Base-by-base conservation (phyloP, 208 protist genomes). In the Borovskyia barvae region DNA sequence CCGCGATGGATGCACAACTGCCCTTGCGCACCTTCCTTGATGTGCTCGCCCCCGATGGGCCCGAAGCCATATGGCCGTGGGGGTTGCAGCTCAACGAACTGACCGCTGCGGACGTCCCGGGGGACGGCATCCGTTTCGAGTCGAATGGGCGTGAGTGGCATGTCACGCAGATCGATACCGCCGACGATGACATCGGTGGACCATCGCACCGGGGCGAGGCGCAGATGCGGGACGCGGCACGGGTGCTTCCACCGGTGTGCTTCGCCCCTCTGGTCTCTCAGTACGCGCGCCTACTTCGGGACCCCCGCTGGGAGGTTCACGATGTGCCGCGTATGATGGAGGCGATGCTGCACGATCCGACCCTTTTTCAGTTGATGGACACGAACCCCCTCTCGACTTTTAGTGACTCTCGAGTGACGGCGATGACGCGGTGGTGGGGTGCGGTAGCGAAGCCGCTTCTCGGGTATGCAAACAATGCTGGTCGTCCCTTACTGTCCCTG, bases 371-470 rank as follows among this genome's bases (percentile, higher is more conserved):
- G 33, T 43, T 76, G 32, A 73, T 91, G 52, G 79, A 81, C 48
- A 52, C 70, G 36, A 71, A 77, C 36, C 79, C 76, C 15, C 61
- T 75, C 19, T 33, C 60, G 8, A 42, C 41, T 20, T 75, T 90
- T 50, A 75, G 72, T 15, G 76, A 91, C 14, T 59, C 72, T 24
- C 42, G 89, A 8, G 69, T 79, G 43, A 67, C 77, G 26, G 82
- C 80, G 14, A 68, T 77, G 28, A 74, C 60, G 46, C 64, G 64
- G 63, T 94, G 87, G 87, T 91, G 81, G 84, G 43, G 41, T 8
- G 24, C 49, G 20, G 26, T 51, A 56, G 66, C 70, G 8, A 71
- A 68, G 53, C 58, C 62, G 22, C 57, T 82, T 9, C 64, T 90
- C 28, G 30, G 63, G 14, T 67, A 60, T 42, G 43, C 60, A 7